A percentile compares a stretch with the other conserved stretches of the same genome.
These are phyloP conservation scores for Pulveroboletus sp. DNA, from an alignment of 768 basidiomycete species.

Conservation along the genomic window DNA sequence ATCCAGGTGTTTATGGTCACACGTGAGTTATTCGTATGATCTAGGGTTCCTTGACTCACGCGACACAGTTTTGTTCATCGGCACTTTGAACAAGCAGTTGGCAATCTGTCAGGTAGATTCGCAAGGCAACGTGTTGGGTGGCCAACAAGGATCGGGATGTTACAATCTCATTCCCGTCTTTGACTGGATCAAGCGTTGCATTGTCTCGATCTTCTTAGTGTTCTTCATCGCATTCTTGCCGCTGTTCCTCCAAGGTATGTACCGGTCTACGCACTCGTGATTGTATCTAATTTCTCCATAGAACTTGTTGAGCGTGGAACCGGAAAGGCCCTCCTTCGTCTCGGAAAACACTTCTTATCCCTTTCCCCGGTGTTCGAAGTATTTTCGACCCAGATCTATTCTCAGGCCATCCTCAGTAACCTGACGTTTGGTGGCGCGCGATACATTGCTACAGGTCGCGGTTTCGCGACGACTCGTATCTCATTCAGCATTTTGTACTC, in stretches of 20 bases:
- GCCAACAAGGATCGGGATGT: slow-evolving; percentile 74
- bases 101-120: slow-evolving; percentile 85
- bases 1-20: slow-evolving; percentile 98
- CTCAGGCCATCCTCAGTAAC: slow-evolving; percentile 94
- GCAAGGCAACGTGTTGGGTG: slow-evolving; percentile 70
- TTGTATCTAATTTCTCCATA: slow-evolving; percentile 27
- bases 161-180: slow-evolving; percentile 96
- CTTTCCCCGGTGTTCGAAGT: slow-evolving; percentile 98
- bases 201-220: slow-evolving; percentile 97
- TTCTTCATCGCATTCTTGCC: slow-evolving; percentile 98
- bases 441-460: slow-evolving; percentile 98
- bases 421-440: slow-evolving; percentile 97
- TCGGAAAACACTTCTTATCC: slow-evolving; percentile 95
- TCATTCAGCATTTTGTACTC: slow-evolving; percentile 97
- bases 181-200: slow-evolving; percentile 96
- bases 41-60: slow-evolving; percentile 5
- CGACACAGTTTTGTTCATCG: slow-evolving; percentile 78
- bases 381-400: slow-evolving; percentile 98
- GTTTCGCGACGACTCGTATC: slow-evolving; percentile 95
- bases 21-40: slow-evolving; percentile 45
- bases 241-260: slow-evolving; percentile 87
- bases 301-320: slow-evolving; percentile 97
- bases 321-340: slow-evolving; percentile 87
- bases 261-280: not conserved
- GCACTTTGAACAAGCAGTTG: slow-evolving; percentile 93